Evolutionary conservation across 768 basidiomycete genomes (phyloP).

Genomic region (Mycena maculata): DNA sequence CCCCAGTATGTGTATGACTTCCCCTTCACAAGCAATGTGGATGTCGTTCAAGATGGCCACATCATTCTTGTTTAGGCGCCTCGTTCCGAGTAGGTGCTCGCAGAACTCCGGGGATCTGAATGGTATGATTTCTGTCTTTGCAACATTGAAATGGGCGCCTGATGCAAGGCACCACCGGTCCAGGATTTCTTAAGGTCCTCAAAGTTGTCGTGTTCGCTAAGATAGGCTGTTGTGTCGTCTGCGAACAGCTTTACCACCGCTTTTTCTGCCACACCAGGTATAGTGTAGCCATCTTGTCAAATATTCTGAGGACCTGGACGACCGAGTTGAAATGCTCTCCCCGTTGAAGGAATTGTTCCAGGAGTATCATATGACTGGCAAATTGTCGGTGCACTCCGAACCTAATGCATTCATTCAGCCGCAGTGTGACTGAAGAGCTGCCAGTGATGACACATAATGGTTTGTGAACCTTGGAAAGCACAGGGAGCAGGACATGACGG

Average conservation of each 20-base stretch:
- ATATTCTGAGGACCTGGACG: no score
- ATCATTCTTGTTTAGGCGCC: neutral
- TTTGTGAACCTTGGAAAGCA: no score
- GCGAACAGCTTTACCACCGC: constrained; percentile 16
- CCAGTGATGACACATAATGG: no score
- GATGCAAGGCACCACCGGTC: constrained; percentile 50
- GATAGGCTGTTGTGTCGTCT: constrained; percentile 35
- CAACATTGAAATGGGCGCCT: constrained; percentile 53
- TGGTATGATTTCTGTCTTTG: constrained; percentile 54
- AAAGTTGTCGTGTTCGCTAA: constrained; percentile 3
- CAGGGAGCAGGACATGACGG: no score
- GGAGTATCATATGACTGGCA: no score
- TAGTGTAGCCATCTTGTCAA: neutral
- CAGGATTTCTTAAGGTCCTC: neutral
- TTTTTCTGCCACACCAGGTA: constrained; percentile 16
- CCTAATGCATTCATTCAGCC: no score
- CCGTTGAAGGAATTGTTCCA: no score
- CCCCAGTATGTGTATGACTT: constrained; percentile 44
- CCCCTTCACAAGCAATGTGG: constrained; percentile 44
- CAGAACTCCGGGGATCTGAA: constrained; percentile 41
- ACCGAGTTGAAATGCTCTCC: no score
- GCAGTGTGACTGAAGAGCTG: no score
- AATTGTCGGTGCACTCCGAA: no score
- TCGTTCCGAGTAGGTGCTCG: no score
- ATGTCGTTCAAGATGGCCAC: constrained; percentile 33